Conservation (phyloP, 164 flowering plant species). For the Tinospora cordifolia region DNA sequence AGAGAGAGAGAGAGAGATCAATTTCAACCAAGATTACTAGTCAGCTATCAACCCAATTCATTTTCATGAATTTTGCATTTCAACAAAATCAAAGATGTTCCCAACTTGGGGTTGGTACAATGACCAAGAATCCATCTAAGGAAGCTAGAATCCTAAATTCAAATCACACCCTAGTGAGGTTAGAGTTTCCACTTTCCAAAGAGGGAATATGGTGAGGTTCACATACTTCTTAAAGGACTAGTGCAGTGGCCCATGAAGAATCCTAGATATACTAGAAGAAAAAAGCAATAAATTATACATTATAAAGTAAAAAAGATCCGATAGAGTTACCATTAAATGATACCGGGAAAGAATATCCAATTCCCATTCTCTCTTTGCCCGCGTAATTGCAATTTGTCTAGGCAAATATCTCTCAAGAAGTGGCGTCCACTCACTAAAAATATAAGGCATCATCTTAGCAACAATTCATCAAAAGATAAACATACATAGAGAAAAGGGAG, state of each 20-base stretch:
- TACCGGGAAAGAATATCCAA: conserved; percentile 83
- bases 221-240: too few relatives aligned
- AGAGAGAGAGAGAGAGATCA: not conserved
- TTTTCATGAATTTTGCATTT: not conserved
- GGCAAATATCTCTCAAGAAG: conserved; percentile 89
- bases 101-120: too few relatives aligned
- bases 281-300: too few relatives aligned
- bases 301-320: not conserved
- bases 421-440: conserved; percentile 86
- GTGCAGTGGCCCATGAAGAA: too few relatives aligned
- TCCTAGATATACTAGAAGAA: too few relatives aligned
- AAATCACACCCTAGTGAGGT: too few relatives aligned
- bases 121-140: too few relatives aligned
- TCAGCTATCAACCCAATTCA: not conserved
- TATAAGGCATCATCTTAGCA: conserved; percentile 1
- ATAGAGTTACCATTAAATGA: conserved; percentile 51
- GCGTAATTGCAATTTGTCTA: conserved; percentile 87
- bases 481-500: not conserved
- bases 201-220: too few relatives aligned
- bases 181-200: too few relatives aligned
- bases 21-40: not conserved
- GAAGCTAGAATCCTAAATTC: too few relatives aligned
- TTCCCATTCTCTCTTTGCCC: conserved; percentile 95
- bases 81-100: not conserved
- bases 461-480: not conserved